Evolutionary conservation across 2,329 filamentous ascomycete species (phyloP), one percentile per base, ranked within the genome.

Genomic region (Penicillium sclerotiorum): DNA sequence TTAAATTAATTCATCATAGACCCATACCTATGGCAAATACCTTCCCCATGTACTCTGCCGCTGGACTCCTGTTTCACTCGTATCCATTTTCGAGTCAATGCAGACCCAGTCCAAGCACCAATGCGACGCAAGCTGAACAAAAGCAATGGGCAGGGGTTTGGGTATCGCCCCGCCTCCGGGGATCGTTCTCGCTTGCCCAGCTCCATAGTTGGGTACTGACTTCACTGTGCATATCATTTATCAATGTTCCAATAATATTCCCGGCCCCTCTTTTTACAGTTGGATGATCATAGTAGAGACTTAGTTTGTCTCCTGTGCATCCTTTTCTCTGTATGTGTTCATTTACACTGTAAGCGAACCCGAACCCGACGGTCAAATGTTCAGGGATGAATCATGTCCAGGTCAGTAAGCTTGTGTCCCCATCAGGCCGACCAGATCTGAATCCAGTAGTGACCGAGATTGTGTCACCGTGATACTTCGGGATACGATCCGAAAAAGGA

Each of bases 391-490:
- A n/a, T n/a, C n/a, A n/a, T n/a, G 11, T 32, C 28, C 28, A 32
- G 28, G 37, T 40, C 36, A 23, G 18, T 32, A 30, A 28, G 32
- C 20, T 40, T 43, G 52, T 15, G 22, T 42, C 32, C 2, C 49
- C 45, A 54, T 47, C 52, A 46, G 56, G 47, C 38, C 50, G 53
- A 27, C 57, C 43, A 53, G 53, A 58, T 61, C 53, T 56, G 53
- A 61, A 59, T 59, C 30, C 15, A 33, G 15, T 15, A 33, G 15
- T 15, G 42, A 37, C 41, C 39, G 49, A 53, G 48, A 56, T 58
- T 28, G 12, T 48, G 45, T 53, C 49, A 42, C 13, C 12, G 15
- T n/a, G 12, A 33, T 33, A 8, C 8, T 17, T 33, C 15, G 4
- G 15, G 15, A 36, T 36, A 5, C 28, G 11, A 32, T 32, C 28